Conservation (phyloP, 805 yeast genomes). For the Cyberlindnera americana region DNA sequence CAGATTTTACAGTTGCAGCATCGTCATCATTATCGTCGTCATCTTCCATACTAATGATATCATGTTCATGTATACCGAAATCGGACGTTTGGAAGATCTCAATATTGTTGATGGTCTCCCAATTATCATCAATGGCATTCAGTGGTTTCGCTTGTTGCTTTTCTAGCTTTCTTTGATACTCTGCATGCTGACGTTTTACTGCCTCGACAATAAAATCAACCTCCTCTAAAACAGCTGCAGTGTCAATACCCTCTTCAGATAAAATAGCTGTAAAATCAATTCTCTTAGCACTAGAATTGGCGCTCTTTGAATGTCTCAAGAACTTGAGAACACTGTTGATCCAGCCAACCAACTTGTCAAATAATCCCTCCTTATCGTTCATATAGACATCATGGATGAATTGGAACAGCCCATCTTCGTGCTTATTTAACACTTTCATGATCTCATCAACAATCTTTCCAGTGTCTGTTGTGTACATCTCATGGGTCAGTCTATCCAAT, state of each 20-base stretch:
- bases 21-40: conserved; percentile 15
- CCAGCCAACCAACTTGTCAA: conserved; percentile 74
- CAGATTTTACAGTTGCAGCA: conserved; percentile 2
- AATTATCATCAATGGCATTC: conserved; percentile 33
- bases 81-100: conserved; percentile 41
- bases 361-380: conserved; percentile 70
- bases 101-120: conserved; percentile 41
- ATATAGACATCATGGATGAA: conserved; percentile 80
- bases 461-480: conserved; percentile 47
- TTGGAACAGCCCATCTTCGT: conserved; percentile 66
- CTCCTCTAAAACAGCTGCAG: conserved; percentile 33
- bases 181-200: conserved; percentile 33
- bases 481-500: conserved; percentile 48
- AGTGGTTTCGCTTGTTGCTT: conserved; percentile 10
- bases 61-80: conserved; percentile 48
- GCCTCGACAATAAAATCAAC: conserved; percentile 35
- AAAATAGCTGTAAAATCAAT: conserved; percentile 44
- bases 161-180: conserved; percentile 29
- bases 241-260: conserved; percentile 25
- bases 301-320: conserved; percentile 55
- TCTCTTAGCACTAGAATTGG: conserved; percentile 29
- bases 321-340: conserved; percentile 60
- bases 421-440: conserved; percentile 61
- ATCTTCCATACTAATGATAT: conserved; percentile 39
- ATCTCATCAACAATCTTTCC: conserved; percentile 66